phyloP scores from a whole-genome alignment of 2,329 filamentous ascomycete genomes.

The Botrytis fabae region DNA sequence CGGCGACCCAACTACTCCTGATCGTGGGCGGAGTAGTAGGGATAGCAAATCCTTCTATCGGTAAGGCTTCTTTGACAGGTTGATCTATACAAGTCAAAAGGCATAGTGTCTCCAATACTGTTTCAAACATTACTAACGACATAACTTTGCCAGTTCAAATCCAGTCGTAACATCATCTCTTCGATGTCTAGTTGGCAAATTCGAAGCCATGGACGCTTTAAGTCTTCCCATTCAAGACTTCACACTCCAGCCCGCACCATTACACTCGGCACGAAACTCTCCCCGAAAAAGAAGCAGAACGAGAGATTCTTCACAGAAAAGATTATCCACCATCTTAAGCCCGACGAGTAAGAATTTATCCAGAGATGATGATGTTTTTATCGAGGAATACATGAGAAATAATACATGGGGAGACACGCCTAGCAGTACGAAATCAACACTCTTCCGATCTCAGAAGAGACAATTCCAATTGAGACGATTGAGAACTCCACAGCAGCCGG shows the following conservation, averaged over 20 bases:
- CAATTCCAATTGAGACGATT: slow-evolving; percentile 6
- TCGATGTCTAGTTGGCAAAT: slow-evolving; percentile 35
- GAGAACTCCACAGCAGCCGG: neutral
- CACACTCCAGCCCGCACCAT: slow-evolving; percentile 30
- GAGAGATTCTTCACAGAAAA: slow-evolving; percentile 21
- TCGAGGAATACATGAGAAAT: neutral
- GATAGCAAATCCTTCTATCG: neutral
- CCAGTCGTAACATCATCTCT: slow-evolving; percentile 26
- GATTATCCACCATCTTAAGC: slow-evolving; percentile 31
- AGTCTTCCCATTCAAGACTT: slow-evolving; percentile 28
- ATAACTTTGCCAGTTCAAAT: neutral
- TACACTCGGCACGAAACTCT: slow-evolving; percentile 24
- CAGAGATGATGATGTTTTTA: slow-evolving; percentile 20
- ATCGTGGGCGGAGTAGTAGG: neutral
- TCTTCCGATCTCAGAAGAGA: neutral
- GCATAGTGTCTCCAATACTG: neutral
- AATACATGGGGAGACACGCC: neutral
- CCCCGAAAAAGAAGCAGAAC: slow-evolving; percentile 16
- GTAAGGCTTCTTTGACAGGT: neutral
- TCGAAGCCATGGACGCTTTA: slow-evolving; percentile 37
- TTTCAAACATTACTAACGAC: neutral
- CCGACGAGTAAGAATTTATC: slow-evolving; percentile 18
- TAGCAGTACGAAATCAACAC: slow-evolving; percentile 12
- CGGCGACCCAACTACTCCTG: neutral
- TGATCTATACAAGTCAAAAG: neutral